A percentile compares a stretch with the other conserved stretches of the same genome.
Conservation (phyloP, 148 eudicot species). For the Diospyros lotus region DNA sequence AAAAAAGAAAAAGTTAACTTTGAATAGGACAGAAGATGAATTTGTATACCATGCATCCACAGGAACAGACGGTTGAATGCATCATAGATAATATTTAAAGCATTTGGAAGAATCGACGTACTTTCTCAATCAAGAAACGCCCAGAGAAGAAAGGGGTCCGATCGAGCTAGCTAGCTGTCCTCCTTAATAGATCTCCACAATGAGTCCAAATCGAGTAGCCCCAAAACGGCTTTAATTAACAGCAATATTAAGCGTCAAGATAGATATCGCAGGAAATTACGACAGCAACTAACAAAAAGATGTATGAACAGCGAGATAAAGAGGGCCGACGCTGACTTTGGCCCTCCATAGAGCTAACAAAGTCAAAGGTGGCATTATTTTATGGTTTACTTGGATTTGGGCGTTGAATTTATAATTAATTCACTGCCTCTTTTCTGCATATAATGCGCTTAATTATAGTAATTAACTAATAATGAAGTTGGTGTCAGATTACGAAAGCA, state of each 20-base stretch:
- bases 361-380: slow-evolving; percentile 3
- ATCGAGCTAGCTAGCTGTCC: not conserved
- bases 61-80: too few relatives aligned
- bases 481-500: not conserved
- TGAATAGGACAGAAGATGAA: too few relatives aligned
- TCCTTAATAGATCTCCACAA: not conserved
- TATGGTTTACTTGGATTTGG: not conserved
- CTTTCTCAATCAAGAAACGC: not conserved
- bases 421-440: not conserved
- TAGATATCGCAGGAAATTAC: too few relatives aligned
- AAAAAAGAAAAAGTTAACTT: too few relatives aligned
- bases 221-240: not conserved
- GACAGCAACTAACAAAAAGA: not conserved
- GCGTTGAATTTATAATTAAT: not conserved
- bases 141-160: not conserved
- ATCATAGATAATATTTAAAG: too few relatives aligned
- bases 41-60: too few relatives aligned
- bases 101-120: not conserved
- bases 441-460: not conserved
- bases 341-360: not conserved
- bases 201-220: not conserved
- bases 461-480: not conserved
- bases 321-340: not conserved
- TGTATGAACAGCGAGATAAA: not conserved
- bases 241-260: too few relatives aligned